These are phyloP conservation scores for Lecanoromycetidae sp. DNA, from an alignment of 2,329 filamentous ascomycete species.

Conservation along the genomic window DNA sequence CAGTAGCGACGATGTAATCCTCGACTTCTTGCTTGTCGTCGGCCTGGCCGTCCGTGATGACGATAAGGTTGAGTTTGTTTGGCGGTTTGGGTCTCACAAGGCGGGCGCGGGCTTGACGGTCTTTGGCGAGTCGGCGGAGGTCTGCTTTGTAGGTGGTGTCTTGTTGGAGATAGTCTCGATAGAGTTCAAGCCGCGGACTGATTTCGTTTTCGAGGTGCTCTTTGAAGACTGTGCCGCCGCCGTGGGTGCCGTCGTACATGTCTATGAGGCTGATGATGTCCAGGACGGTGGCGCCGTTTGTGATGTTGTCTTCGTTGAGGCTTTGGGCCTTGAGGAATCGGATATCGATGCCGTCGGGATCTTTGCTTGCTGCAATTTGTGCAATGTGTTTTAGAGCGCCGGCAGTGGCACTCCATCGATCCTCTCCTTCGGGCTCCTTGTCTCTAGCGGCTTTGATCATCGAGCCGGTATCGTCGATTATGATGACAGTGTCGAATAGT, in stretches of 20 bases:
- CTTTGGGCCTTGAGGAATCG: neutral
- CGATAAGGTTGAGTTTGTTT: conserved; percentile 11
- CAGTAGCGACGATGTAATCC: conserved; percentile 1
- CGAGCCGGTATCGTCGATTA: conserved; percentile 6
- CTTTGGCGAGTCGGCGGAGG: neutral
- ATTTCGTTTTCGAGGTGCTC: neutral
- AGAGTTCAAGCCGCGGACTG: neutral
- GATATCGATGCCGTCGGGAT: conserved; percentile 5
- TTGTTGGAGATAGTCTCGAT: neutral
- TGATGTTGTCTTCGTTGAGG: neutral
- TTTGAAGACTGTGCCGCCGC: neutral
- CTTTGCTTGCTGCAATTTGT: conserved; percentile 1
- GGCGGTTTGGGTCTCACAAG: neutral
- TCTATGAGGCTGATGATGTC: neutral
- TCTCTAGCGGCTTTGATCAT: neutral
- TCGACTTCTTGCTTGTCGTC: conserved; percentile 3
- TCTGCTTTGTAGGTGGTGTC: neutral
- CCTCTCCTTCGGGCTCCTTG: neutral
- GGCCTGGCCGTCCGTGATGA: conserved; percentile 8
- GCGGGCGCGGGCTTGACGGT: neutral
- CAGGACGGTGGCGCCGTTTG: neutral
- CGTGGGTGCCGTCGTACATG: neutral
- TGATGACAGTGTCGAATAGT: conserved; percentile 4
- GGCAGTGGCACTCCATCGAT: conserved; percentile 1
- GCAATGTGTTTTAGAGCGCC: neutral